Conservation (phyloP, 148 eudicot genomes). For the Suaeda aralocaspica region DNA sequence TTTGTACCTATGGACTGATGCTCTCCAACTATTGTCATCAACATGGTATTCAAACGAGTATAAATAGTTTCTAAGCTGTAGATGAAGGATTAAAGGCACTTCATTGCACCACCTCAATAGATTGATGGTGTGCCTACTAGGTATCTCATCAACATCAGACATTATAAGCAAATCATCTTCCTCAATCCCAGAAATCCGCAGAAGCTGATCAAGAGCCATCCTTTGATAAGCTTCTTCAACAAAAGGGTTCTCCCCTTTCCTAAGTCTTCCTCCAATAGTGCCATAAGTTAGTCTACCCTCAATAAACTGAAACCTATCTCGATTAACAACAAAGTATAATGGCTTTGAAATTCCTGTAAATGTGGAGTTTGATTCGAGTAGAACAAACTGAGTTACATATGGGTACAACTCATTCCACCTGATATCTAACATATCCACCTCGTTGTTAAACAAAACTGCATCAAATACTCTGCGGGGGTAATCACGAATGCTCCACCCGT, state of each 20-base stretch:
- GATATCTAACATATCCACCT: conserved; percentile 31
- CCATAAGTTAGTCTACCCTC: conserved; percentile 30
- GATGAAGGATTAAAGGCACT: conserved; percentile 24
- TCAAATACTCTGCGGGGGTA: conserved; percentile 37
- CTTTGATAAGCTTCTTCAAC: conserved; percentile 35
- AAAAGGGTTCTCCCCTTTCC: conserved; percentile 31
- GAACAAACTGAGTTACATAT: conserved; percentile 35
- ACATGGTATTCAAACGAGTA: conserved; percentile 32
- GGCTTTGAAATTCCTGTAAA: conserved; percentile 29
- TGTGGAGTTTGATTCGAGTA: conserved; percentile 38
- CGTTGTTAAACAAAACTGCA: conserved; percentile 35
- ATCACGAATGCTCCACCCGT: conserved; percentile 37
- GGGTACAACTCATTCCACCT: conserved; percentile 40
- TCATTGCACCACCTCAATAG: conserved; percentile 29
- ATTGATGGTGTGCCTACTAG: conserved; percentile 28
- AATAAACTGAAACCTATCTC: conserved; percentile 21
- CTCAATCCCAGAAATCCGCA: conserved; percentile 31
- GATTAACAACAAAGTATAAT: conserved; percentile 17
- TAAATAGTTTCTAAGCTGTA: conserved; percentile 25
- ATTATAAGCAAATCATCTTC: conserved; percentile 33
- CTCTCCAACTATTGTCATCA: conserved; percentile 32
- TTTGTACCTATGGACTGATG: conserved; percentile 31
- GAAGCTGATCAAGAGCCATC: conserved; percentile 31
- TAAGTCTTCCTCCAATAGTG: conserved; percentile 25
- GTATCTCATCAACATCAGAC: conserved; percentile 32